phyloP scores from a whole-genome alignment of 805 yeast genomes.

The Starmerella tilneyi region DNA sequence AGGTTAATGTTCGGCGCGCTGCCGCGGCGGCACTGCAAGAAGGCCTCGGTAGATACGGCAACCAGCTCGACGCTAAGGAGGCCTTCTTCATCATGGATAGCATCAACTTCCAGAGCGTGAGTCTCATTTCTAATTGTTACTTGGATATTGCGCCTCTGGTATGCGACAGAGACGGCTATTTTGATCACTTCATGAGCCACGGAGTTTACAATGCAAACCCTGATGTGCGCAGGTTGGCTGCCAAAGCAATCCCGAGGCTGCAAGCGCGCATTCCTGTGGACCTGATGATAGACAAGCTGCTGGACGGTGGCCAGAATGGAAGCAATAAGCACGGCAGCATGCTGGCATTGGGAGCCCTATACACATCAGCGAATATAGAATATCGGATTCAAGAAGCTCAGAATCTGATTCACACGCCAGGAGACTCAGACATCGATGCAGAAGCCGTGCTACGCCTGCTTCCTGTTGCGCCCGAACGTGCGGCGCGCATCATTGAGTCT shows the following conservation, averaged over 20 bases:
- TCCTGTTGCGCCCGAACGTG: not conserved
- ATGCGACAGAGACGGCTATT: slow-evolving; percentile 17
- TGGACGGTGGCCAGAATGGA: not conserved
- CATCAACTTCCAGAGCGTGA: slow-evolving; percentile 44
- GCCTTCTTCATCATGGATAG: slow-evolving; percentile 43
- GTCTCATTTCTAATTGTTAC: slow-evolving; percentile 37
- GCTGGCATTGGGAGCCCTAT: slow-evolving; percentile 14
- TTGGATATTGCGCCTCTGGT: slow-evolving; percentile 31
- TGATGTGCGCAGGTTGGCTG: slow-evolving; percentile 37
- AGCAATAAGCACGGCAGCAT: slow-evolving; percentile 15
- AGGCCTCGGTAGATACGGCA: slow-evolving; percentile 64
- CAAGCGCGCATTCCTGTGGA: not conserved
- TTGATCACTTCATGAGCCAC: slow-evolving; percentile 30
- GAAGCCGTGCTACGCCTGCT: slow-evolving; percentile 9
- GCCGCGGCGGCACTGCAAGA: slow-evolving; percentile 84
- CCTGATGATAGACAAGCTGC: not conserved
- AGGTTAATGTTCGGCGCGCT: slow-evolving; percentile 65
- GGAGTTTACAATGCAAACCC: slow-evolving; percentile 35
- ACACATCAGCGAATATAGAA: not conserved
- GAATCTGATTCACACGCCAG: not conserved
- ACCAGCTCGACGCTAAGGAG: slow-evolving; percentile 27
- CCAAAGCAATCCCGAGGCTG: slow-evolving; percentile 30
- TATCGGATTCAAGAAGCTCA: slow-evolving; percentile 1
- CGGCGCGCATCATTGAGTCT: not conserved
- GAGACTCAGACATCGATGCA: slow-evolving; percentile 3